Percentiles rank a stretch among this genome's conserved stretches.
Conservation (phyloP, 2,329 filamentous ascomycete species). For the Raffaelea deltoideospora region DNA sequence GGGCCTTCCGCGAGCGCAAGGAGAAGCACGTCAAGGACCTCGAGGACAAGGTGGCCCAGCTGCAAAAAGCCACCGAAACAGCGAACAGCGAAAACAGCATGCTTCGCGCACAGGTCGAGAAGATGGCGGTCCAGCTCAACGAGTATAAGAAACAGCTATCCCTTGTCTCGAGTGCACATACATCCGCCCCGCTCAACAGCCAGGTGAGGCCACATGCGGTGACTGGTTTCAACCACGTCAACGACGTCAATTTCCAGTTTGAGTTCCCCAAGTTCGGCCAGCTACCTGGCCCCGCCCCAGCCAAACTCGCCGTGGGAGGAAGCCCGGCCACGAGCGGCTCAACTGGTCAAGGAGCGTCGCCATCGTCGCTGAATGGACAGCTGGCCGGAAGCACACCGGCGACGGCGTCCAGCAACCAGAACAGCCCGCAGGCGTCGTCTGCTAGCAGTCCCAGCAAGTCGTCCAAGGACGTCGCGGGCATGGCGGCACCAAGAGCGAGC, state of each 20-base stretch:
- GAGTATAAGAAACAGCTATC: conserved; percentile 84
- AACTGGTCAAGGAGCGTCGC: too few relatives aligned
- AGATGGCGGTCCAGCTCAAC: conserved; percentile 67
- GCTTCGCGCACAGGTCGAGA: conserved; percentile 76
- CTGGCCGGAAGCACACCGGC: conserved; percentile 14
- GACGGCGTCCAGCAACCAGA: conserved; percentile 14
- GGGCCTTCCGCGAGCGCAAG: conserved; percentile 87
- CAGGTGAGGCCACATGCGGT: too few relatives aligned
- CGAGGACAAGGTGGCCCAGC: conserved; percentile 60
- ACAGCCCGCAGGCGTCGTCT: conserved; percentile 20
- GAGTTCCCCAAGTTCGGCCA: conserved; percentile 91
- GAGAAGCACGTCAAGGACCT: conserved; percentile 80
- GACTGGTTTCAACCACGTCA: conserved; percentile 47
- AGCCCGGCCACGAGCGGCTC: conserved; percentile 6
- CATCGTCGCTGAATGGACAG: conserved; percentile 5
- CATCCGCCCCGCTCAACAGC: conserved; percentile 14
- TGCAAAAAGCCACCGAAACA: conserved; percentile 70
- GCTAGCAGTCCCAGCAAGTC: conserved; percentile 18
- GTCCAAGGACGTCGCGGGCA: conserved; percentile 26
- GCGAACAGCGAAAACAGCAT: conserved; percentile 75
- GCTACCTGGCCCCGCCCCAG: conserved; percentile 34
- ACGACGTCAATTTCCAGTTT: conserved; percentile 77
- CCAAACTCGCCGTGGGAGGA: conserved; percentile 7
- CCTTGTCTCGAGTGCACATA: conserved; percentile 26
- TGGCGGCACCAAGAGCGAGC: conserved; percentile 32